Conservation (phyloP, 345 rosid species). For the Populus simonii region DNA sequence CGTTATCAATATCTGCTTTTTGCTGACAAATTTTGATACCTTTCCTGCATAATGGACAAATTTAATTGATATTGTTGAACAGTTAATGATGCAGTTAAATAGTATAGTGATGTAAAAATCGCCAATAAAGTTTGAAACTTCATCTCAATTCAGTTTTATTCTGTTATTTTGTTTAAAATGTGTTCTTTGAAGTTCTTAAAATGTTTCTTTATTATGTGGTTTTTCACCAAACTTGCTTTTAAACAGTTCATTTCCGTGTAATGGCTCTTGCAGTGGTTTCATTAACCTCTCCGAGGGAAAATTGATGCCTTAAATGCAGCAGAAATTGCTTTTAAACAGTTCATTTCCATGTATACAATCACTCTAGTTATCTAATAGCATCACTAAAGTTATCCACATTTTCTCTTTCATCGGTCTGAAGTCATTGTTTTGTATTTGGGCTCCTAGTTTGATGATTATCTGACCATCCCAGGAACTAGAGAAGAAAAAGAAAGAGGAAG, state of each 20-base stretch:
- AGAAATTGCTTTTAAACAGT: neutral
- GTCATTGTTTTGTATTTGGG: neutral
- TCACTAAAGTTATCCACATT: neutral
- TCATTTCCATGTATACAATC: neutral
- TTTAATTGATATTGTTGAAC: neutral
- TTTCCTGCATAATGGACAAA: neutral
- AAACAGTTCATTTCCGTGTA: no score
- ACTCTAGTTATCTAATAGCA: neutral
- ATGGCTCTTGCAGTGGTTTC: neutral
- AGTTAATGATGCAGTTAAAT: neutral
- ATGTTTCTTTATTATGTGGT: neutral
- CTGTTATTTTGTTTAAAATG: neutral
- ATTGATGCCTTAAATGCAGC: neutral
- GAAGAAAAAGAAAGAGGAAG: constrained; percentile 50
- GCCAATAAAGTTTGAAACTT: neutral
- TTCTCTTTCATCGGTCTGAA: neutral
- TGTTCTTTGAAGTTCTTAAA: neutral
- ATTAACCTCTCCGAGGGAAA: neutral
- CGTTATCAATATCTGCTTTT: neutral
- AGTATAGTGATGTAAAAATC: neutral
- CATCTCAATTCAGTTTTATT: neutral
- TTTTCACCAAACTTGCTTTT: neutral
- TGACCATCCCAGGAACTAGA: constrained; percentile 52
- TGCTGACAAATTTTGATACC: neutral
- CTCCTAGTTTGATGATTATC: neutral